Evolutionary conservation across 2,329 filamentous ascomycete genomes (phyloP).

Genomic region (Dactylellina cionopaga): DNA sequence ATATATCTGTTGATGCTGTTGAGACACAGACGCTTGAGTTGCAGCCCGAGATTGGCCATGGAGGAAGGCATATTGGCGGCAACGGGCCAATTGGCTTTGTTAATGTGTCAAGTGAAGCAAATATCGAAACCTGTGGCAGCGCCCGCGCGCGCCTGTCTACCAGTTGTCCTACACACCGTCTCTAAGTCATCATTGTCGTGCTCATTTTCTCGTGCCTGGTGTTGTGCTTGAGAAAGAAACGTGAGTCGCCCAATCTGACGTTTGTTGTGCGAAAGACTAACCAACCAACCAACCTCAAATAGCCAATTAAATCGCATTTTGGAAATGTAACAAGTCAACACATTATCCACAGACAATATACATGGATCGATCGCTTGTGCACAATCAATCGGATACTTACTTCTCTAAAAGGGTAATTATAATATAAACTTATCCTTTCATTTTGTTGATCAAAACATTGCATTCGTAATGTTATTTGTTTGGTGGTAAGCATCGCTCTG

Average conservation of each 20-base stretch:
- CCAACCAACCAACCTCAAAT: too few species aligned
- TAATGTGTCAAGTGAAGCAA: neutral
- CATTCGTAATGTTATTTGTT: too few species aligned
- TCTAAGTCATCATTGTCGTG: neutral
- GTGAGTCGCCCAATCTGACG: too few species aligned
- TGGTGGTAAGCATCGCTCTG: too few species aligned
- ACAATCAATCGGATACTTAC: too few species aligned
- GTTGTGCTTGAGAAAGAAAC: neutral
- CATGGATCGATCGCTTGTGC: too few species aligned
- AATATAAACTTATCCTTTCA: too few species aligned
- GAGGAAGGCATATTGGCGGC: slow-evolving; percentile 22
- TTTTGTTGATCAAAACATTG: too few species aligned
- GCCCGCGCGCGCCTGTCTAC: slow-evolving; percentile 1
- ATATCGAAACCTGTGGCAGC: neutral
- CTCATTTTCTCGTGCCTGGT: neutral
- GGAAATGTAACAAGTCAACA: neutral
- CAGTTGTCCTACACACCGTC: neutral
- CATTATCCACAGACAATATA: too few species aligned
- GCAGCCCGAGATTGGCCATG: neutral
- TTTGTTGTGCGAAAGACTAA: too few species aligned
- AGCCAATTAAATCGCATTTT: neutral
- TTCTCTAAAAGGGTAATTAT: too few species aligned
- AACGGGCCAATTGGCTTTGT: neutral
- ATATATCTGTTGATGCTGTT: slow-evolving; percentile 4
- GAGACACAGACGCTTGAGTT: slow-evolving; percentile 9